phyloP scores from a whole-genome alignment of 2,329 filamentous ascomycete genomes.

The Lecanoromycetidae sp. region DNA sequence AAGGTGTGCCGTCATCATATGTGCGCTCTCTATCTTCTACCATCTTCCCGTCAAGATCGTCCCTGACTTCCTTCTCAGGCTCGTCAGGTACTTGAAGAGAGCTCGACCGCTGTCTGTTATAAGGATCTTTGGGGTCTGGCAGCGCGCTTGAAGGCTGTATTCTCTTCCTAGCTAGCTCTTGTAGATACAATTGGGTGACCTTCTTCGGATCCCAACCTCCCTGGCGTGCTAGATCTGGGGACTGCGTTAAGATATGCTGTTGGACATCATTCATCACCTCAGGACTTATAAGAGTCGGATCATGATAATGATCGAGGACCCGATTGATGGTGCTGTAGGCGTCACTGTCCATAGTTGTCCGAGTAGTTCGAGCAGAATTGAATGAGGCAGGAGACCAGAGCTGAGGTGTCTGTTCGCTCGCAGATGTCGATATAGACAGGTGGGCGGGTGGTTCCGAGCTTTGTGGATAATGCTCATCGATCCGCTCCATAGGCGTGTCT shows the following conservation, averaged over 20 bases:
- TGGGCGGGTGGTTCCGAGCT: constrained; percentile 17
- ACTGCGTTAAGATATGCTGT: constrained; percentile 34
- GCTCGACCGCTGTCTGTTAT: constrained; percentile 8
- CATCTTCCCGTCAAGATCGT: constrained; percentile 14
- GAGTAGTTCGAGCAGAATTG: constrained; percentile 16
- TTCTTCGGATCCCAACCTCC: constrained; percentile 43
- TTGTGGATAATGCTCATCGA: constrained; percentile 26
- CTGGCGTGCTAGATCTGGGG: constrained; percentile 41
- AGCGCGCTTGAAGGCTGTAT: constrained; percentile 8
- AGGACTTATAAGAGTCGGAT: constrained; percentile 27
- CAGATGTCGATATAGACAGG: constrained; percentile 21
- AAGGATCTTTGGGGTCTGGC: constrained; percentile 5
- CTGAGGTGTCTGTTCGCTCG: constrained; percentile 24
- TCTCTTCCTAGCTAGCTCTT: constrained; percentile 30
- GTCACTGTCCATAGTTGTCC: constrained; percentile 29
- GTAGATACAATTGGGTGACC: constrained; percentile 43
- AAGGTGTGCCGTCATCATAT: constrained; percentile 17
- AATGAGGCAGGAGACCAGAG: constrained; percentile 27
- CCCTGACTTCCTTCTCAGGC: constrained; percentile 14
- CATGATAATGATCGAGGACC: constrained; percentile 31
- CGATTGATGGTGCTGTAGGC: constrained; percentile 33
- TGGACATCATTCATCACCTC: constrained; percentile 30
- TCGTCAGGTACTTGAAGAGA: constrained; percentile 8
- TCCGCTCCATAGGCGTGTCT: constrained; percentile 28
- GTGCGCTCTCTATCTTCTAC: constrained; percentile 15